phyloP scores from a whole-genome alignment of 1,139 yeast species.

The Pichia sp. region DNA sequence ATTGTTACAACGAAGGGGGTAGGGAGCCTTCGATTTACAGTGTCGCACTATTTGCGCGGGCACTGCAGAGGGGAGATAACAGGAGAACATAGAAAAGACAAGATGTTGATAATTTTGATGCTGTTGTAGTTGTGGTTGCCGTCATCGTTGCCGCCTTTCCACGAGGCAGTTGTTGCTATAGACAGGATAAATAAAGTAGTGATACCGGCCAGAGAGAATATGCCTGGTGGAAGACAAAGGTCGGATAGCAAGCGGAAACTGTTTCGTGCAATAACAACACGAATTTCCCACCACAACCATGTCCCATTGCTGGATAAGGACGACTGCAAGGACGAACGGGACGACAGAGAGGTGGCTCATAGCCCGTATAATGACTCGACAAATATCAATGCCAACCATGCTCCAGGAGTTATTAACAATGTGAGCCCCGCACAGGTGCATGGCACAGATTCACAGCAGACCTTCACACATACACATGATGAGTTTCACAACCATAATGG shows the following conservation, averaged over 20 bases:
- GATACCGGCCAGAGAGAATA: not conserved
- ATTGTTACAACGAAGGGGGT: no score
- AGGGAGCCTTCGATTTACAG: not conserved
- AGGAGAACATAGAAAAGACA: not conserved
- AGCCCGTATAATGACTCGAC: conserved; percentile 9
- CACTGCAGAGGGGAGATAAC: not conserved
- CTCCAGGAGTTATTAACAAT: not conserved
- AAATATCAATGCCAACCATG: not conserved
- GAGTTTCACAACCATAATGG: not conserved
- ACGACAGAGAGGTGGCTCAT: not conserved
- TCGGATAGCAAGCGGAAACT: conserved; percentile 36
- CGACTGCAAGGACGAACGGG: conserved; percentile 20
- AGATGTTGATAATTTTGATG: not conserved
- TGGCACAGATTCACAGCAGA: not conserved
- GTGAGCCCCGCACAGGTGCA: not conserved
- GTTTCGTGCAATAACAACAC: conserved; percentile 33
- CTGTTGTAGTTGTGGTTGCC: not conserved
- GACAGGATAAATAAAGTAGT: no score
- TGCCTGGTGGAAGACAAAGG: conserved; percentile 19
- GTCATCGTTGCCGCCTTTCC: no score
- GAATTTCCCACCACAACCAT: conserved; percentile 26
- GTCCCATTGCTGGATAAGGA: conserved; percentile 13
- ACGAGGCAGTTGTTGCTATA: not conserved
- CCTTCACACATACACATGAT: not conserved
- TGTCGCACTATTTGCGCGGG: not conserved